Base-by-base conservation (phyloP, 768 basidiomycete species). In the Russula griseocarnosa region DNA sequence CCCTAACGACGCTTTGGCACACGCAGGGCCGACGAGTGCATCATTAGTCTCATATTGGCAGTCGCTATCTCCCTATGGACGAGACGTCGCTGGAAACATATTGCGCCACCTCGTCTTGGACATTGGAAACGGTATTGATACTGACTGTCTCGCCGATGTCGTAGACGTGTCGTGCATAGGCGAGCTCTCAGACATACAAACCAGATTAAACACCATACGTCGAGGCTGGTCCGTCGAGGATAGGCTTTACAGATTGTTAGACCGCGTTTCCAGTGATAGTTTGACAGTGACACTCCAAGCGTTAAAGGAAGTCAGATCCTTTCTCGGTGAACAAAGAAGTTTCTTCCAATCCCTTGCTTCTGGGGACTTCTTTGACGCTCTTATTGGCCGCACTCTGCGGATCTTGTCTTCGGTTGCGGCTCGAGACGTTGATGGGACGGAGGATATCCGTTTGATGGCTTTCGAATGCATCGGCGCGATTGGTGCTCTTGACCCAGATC, bases 401-500 rank as follows among this genome's bases (percentile, higher is more conserved):
- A 79, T 82, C 3, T 75, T 98, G 3, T 81, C 95, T 58, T 73
- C 79, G 18, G 85, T 87, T 0, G 87, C 89, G 0, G 84, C 84
- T 58, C 83, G 92, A 10, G 94, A 96, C 66, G 87, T 86, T 1
- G 92, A 95, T 54, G 84, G 82, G 7, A 80, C 81, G 6, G 88
- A 94, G 51, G 70, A 79, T 1, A 70, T 94, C 10, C 85, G 86
- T 20, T 76, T 84, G 49, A 74, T 90, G 22, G 88, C 93, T 0
- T 94, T 88, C 71, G 92, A 97, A 71, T 97, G 92, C 71, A 85
- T 98, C 60, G 94, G 95, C 1, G 83, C 92, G 24, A 76, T 98
- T 14, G 97, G 97, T 7, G 97, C 97, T 2, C 81, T 95, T 20
- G 97, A 99, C 74, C 96, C 96, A 0, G 96, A 98, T 77, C 82